These are phyloP conservation scores for Penicillium sp. DNA, from an alignment of 2,329 filamentous ascomycete species.

Conservation along the genomic window DNA sequence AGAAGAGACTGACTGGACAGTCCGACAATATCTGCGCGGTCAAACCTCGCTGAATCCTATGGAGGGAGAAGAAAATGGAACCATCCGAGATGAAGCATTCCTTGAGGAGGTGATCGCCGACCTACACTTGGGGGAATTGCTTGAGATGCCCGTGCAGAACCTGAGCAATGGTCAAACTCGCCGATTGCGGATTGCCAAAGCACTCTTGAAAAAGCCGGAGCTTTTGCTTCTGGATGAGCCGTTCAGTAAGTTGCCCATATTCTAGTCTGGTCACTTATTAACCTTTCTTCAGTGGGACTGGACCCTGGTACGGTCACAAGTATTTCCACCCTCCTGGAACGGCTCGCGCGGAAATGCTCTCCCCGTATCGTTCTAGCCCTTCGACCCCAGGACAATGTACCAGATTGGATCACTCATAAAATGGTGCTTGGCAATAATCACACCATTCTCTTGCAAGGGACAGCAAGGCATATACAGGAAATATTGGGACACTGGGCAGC, in stretches of 20 bases:
- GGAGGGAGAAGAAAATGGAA: conserved; percentile 54
- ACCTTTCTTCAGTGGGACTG: conserved; percentile 66
- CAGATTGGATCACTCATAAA: conserved; percentile 87
- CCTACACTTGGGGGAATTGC: conserved; percentile 66
- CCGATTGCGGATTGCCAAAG: conserved; percentile 83
- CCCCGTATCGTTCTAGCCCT: conserved; percentile 77
- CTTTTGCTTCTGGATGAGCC: conserved; percentile 87
- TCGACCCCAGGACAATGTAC: conserved; percentile 81
- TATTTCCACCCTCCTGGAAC: conserved; percentile 70
- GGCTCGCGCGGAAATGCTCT: conserved; percentile 64
- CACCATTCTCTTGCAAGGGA: conserved; percentile 65
- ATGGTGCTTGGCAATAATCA: conserved; percentile 70
- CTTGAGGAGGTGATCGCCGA: conserved; percentile 68
- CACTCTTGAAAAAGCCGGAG: conserved; percentile 75
- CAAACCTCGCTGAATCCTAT: conserved; percentile 80
- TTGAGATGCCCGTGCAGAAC: conserved; percentile 82
- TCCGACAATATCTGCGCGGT: conserved; percentile 77
- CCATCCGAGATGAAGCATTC: conserved; percentile 50
- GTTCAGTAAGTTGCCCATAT: conserved; percentile 61
- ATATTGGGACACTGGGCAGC: background rate
- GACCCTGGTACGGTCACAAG: conserved; percentile 78
- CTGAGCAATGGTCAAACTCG: conserved; percentile 92
- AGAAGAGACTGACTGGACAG: conserved; percentile 84
- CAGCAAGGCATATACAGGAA: background rate
- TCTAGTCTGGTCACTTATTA: conserved; percentile 10